Evolutionary conservation across 2,329 filamentous ascomycete genomes (phyloP).

Genomic region (Arthrobotrys pseudoclavata): DNA sequence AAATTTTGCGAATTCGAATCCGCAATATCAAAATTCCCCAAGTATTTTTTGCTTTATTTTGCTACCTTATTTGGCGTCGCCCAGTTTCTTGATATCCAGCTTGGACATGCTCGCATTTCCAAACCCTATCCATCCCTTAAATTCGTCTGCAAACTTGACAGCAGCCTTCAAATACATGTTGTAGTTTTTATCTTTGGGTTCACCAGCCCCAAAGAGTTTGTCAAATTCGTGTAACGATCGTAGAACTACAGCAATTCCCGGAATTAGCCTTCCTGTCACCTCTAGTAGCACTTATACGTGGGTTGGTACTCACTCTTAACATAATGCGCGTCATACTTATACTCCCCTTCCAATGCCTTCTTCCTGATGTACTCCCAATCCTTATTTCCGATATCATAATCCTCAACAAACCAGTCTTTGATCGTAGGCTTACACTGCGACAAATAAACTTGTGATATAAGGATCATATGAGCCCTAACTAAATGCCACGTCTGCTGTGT

Average conservation of each 20-base stretch:
- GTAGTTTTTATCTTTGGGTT: slow-evolving; percentile 63
- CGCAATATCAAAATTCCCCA: not conserved
- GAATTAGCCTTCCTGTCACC: not conserved
- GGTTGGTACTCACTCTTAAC: slow-evolving; percentile 77
- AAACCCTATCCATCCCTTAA: slow-evolving; percentile 64
- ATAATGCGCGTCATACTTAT: slow-evolving; percentile 82
- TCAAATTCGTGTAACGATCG: slow-evolving; percentile 62
- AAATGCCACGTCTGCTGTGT: slow-evolving; percentile 78
- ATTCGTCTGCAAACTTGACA: slow-evolving; percentile 69
- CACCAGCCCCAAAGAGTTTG: slow-evolving; percentile 60
- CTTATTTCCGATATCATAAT: slow-evolving; percentile 74
- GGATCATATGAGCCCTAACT: slow-evolving; percentile 89
- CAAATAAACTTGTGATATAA: slow-evolving; percentile 83
- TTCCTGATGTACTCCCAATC: slow-evolving; percentile 83
- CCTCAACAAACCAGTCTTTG: slow-evolving; percentile 74
- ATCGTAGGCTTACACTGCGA: slow-evolving; percentile 80
- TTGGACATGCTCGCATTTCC: slow-evolving; percentile 2
- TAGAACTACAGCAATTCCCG: slow-evolving; percentile 51
- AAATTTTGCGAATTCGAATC: not conserved
- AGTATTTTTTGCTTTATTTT: too few species aligned
- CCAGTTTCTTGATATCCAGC: slow-evolving; percentile 30
- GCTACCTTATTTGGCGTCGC: not conserved
- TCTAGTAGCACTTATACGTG: not conserved
- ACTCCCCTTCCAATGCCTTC: slow-evolving; percentile 77
- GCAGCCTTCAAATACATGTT: slow-evolving; percentile 70